Evolutionary conservation across 768 basidiomycete genomes (phyloP).

Genomic region (Lentinula sp.): DNA sequence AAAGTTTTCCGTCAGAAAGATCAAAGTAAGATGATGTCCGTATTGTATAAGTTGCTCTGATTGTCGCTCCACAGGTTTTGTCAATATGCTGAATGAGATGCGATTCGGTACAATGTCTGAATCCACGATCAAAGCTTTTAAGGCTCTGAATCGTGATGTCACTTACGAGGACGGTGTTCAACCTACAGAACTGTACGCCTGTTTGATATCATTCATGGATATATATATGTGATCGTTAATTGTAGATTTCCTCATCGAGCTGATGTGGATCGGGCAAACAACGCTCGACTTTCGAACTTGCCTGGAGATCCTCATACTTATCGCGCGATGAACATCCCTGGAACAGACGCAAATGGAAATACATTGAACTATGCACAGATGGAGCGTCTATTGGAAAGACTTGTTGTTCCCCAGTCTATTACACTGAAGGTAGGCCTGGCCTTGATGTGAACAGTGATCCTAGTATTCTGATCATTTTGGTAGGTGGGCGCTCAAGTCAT

Average conservation of each 20-base stretch:
- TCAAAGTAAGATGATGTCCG: conserved; percentile 35
- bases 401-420: conserved; percentile 47
- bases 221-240: not conserved
- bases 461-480: not conserved
- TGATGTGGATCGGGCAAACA: conserved; percentile 73
- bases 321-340: conserved; percentile 37
- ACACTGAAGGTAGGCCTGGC: conserved; percentile 38
- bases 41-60: not conserved
- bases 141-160: conserved; percentile 47
- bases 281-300: conserved; percentile 39
- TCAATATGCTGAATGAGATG: conserved; percentile 86
- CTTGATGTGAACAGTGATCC: not conserved
- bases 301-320: conserved; percentile 32
- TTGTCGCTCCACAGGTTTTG: conserved; percentile 44
- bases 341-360: conserved; percentile 37
- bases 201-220: no score
- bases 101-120: conserved; percentile 61
- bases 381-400: conserved; percentile 44
- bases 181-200: conserved; percentile 71
- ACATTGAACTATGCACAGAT: conserved; percentile 27
- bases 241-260: conserved; percentile 60
- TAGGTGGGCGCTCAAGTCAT: conserved; percentile 84
- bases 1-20: conserved; percentile 89
- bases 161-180: conserved; percentile 66
- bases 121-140: conserved; percentile 43